Percentiles rank a stretch among this genome's conserved stretches.
Conservation (phyloP, 345 rosid genomes). For the Eucalyptus marginata region DNA sequence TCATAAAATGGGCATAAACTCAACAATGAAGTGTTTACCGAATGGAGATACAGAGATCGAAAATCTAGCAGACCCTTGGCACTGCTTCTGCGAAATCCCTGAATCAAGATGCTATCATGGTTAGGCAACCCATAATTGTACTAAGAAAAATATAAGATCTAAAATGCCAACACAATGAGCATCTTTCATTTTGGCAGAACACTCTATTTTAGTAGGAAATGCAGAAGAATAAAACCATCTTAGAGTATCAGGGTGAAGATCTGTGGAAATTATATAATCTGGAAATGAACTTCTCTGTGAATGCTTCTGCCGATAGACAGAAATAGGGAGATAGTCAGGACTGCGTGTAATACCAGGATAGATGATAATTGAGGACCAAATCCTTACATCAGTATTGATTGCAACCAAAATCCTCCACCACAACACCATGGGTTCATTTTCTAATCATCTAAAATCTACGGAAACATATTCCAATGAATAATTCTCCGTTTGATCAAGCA, state of each 20-base stretch:
- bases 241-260: neutral
- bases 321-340: neutral
- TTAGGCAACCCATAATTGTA: neutral
- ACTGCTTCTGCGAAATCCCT: slow-evolving; percentile 44
- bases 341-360: neutral
- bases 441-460: neutral
- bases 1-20: neutral
- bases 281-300: neutral
- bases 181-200: neutral
- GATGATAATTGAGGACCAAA: neutral
- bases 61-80: slow-evolving; percentile 21
- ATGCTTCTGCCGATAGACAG: neutral
- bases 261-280: neutral
- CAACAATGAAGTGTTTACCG: slow-evolving; percentile 16
- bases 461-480: neutral
- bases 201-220: neutral
- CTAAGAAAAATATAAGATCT: neutral
- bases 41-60: slow-evolving; percentile 45
- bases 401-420: neutral
- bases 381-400: neutral
- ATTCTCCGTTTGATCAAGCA: neutral
- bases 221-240: neutral
- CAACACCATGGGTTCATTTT: neutral
- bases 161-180: neutral
- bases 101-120: neutral